These are phyloP conservation scores for Aspergillus novoparasiticus DNA, from an alignment of 2,329 filamentous ascomycete species.

Conservation along the genomic window DNA sequence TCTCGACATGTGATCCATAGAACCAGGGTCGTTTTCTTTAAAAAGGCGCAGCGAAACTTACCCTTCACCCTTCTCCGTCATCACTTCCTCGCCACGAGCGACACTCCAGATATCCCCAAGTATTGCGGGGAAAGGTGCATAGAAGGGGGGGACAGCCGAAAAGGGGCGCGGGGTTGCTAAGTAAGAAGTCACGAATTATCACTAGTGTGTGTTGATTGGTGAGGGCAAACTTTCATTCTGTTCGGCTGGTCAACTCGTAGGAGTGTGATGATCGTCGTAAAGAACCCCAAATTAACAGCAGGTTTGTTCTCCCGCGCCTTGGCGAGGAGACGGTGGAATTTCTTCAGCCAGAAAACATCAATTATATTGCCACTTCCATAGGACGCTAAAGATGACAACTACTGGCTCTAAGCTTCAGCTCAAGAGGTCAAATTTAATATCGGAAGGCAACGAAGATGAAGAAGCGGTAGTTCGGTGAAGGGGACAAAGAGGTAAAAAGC, in stretches of 20 bases:
- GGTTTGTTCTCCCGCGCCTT: constrained; percentile 13
- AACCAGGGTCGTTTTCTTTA: constrained; percentile 13
- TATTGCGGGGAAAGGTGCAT: neutral
- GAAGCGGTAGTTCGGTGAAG: neutral
- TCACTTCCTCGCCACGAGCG: constrained; percentile 19
- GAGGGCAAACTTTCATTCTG: neutral
- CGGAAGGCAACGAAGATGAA: neutral
- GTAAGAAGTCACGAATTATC: neutral
- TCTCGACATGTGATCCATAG: constrained; percentile 21
- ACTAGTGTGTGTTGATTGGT: constrained; percentile 1
- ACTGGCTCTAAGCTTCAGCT: neutral
- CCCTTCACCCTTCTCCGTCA: constrained; percentile 36
- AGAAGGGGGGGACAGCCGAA: neutral
- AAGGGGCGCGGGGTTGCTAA: neutral
- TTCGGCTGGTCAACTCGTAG: neutral
- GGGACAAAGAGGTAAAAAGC: neutral
- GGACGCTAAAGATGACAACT: neutral
- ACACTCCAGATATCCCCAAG: neutral
- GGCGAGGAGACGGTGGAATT: constrained; percentile 9
- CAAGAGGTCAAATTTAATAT: neutral
- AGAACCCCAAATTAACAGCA: neutral
- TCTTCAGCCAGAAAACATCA: neutral
- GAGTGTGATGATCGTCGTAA: neutral
- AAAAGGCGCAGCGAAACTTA: constrained; percentile 20
- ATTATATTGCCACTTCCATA: neutral